Evolutionary conservation across 192 early-diverging fungal species (phyloP).

Genomic region (Coemansia sp.): DNA sequence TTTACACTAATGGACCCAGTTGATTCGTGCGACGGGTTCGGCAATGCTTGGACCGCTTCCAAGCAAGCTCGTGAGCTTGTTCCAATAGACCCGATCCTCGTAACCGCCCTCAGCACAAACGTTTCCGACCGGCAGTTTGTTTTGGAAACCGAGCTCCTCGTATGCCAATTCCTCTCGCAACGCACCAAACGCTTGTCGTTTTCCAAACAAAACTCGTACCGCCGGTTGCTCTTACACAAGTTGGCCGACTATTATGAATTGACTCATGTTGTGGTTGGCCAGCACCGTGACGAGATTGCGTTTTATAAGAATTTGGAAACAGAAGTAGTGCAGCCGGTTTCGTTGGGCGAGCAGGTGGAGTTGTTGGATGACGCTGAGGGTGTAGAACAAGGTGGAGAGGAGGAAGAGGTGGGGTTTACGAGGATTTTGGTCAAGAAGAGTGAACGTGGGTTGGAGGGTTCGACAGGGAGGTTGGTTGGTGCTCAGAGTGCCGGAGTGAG

Average conservation of each 20-base stretch:
- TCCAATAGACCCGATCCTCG: slow-evolving; percentile 16
- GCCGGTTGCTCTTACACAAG: slow-evolving; percentile 25
- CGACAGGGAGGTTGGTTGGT: not conserved
- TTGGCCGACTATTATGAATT: slow-evolving; percentile 24
- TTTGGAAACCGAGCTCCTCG: slow-evolving; percentile 11
- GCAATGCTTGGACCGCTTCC: not conserved
- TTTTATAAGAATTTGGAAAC: slow-evolving; percentile 12
- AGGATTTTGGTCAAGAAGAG: slow-evolving; percentile 20
- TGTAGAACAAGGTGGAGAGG: not conserved
- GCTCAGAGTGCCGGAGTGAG: not conserved
- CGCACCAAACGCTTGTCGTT: slow-evolving; percentile 7
- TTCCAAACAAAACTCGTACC: slow-evolving; percentile 32
- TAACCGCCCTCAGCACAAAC: slow-evolving; percentile 9
- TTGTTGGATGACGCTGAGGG: not conserved
- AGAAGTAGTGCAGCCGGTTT: not conserved
- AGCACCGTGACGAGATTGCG: slow-evolving; percentile 20
- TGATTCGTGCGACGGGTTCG: not conserved
- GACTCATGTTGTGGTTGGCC: slow-evolving; percentile 27
- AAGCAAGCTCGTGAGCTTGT: not conserved
- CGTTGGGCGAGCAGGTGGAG: not conserved
- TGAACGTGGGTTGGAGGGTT: not conserved
- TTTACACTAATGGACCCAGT: not conserved
- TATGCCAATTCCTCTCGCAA: slow-evolving; percentile 14
- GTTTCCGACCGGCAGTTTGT: slow-evolving; percentile 22
- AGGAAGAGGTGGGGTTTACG: slow-evolving; percentile 6